A percentile compares a stretch with the other conserved stretches of the same genome.
These are phyloP conservation scores for Kregervanrija delftensis DNA, from an alignment of 805 yeast species.

Conservation along the genomic window DNA sequence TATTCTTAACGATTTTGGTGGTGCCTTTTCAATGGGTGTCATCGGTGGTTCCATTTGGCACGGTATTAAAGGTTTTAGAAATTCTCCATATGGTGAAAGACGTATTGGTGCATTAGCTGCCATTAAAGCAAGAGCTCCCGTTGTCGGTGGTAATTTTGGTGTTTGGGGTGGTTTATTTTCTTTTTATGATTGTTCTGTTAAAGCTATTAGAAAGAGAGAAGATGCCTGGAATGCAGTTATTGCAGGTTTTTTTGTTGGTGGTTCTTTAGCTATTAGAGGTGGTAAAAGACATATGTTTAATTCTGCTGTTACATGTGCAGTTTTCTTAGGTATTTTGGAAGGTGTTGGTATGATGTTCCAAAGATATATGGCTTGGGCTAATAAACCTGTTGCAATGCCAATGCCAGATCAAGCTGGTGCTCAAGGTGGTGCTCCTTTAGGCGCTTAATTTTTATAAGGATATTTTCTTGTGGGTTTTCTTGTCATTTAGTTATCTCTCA, in stretches of 20 bases:
- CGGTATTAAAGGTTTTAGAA: conserved; percentile 97
- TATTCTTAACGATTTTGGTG: conserved; percentile 94
- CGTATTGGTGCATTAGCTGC: conserved; percentile 84
- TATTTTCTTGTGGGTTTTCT: background rate
- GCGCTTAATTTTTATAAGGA: too few species aligned
- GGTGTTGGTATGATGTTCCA: conserved; percentile 97
- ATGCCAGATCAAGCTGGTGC: conserved; percentile 33
- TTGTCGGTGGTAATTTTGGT: conserved; percentile 97
- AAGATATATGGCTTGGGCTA: conserved; percentile 79
- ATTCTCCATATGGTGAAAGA: conserved; percentile 96
- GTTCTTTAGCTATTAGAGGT: conserved; percentile 95
- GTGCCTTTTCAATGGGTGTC: conserved; percentile 98
- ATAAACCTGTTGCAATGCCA: conserved; percentile 62
- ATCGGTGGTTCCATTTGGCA: conserved; percentile 99
- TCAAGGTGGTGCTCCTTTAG: conserved; percentile 8
- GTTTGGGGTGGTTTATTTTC: conserved; percentile 99
- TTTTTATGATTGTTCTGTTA: conserved; percentile 90
- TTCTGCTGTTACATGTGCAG: conserved; percentile 95
- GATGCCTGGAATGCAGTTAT: conserved; percentile 98
- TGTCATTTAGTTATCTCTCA: conserved; percentile 1
- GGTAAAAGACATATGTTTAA: conserved; percentile 97
- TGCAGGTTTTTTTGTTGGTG: conserved; percentile 98
- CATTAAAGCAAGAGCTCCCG: conserved; percentile 94
- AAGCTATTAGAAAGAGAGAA: conserved; percentile 93
- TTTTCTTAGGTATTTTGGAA: conserved; percentile 92